Evolutionary conservation across 2,329 filamentous ascomycete genomes (phyloP).

Genomic region (Eutypa lata): DNA sequence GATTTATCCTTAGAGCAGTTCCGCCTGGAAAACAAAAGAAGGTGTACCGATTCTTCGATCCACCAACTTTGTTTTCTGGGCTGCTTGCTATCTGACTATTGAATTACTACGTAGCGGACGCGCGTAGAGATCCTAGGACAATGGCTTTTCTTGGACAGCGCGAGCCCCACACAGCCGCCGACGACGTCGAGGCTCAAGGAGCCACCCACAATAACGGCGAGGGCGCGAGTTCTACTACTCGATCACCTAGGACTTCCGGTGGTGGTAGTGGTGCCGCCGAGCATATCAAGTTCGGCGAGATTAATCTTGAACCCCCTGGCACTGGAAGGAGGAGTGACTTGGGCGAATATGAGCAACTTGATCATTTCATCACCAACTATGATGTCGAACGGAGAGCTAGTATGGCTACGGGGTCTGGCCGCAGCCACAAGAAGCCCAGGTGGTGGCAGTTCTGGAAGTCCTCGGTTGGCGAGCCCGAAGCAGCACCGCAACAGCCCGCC

Average conservation of each 20-base stretch:
- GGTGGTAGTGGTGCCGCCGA: constrained; percentile 6
- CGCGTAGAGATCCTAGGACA: no score
- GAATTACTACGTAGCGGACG: no score
- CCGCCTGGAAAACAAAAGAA: no score
- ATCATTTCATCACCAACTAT: constrained; percentile 30
- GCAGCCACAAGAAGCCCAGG: constrained; percentile 41
- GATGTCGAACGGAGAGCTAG: constrained; percentile 24
- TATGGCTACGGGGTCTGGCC: constrained; percentile 11
- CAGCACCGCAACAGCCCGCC: constrained; percentile 32
- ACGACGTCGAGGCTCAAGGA: constrained; percentile 24
- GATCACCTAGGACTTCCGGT: background rate
- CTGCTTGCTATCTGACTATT: no score
- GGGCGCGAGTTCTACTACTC: background rate
- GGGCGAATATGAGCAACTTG: constrained; percentile 29
- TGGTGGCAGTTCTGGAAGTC: constrained; percentile 59
- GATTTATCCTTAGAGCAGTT: no score
- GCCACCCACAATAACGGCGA: constrained; percentile 12
- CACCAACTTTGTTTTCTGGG: no score
- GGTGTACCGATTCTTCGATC: no score
- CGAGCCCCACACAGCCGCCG: constrained; percentile 10
- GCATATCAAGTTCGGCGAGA: constrained; percentile 23
- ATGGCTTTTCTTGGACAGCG: constrained; percentile 19
- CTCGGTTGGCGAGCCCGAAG: constrained; percentile 29
- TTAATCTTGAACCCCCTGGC: background rate
- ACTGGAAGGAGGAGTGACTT: constrained; percentile 18